Conservation (phyloP, 352 stramenopile species). For the Pythium rishiriense region DNA sequence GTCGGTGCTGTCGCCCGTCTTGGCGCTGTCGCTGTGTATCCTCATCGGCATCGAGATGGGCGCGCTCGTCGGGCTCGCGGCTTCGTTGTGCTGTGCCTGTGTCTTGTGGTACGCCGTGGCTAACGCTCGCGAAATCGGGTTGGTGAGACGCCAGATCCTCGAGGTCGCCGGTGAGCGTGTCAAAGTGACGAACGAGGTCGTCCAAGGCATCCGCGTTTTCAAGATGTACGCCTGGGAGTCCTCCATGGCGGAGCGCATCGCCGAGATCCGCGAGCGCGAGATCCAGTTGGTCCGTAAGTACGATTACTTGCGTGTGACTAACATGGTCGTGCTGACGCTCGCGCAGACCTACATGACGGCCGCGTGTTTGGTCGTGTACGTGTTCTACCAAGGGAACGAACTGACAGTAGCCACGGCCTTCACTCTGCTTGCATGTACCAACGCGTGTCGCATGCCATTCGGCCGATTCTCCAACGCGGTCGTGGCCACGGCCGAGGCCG, state of each 20-base stretch:
- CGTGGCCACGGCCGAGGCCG: conserved; percentile 29
- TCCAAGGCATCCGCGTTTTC: conserved; percentile 90
- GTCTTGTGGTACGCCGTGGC: conserved; percentile 21
- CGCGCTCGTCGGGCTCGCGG: conserved; percentile 12
- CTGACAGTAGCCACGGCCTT: conserved; percentile 28
- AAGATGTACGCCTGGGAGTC: conserved; percentile 91
- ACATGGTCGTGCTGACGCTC: conserved; percentile 18
- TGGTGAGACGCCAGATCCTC: conserved; percentile 26
- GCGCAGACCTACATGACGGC: conserved; percentile 23
- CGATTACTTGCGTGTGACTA: conserved; percentile 18
- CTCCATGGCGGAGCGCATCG: conserved; percentile 36
- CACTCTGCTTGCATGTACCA: conserved; percentile 35
- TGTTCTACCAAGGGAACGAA: conserved; percentile 21
- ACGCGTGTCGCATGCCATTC: conserved; percentile 38
- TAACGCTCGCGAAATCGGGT: conserved; percentile 23
- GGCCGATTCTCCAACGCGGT: conserved; percentile 38
- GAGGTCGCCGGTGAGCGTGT: conserved; percentile 65
- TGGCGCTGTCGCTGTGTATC: conserved; percentile 27
- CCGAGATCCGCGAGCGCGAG: conserved; percentile 42
- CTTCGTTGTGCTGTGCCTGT: conserved; percentile 17
- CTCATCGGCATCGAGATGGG: conserved; percentile 7
- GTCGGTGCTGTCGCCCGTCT: conserved; percentile 28
- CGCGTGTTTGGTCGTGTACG: conserved; percentile 18
- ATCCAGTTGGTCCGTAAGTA: conserved; percentile 22
- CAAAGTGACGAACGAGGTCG: conserved; percentile 92